Evolutionary conservation across 176 grass and related monocot species (phyloP), one percentile per base, ranked within the genome.

Genomic region (Aegilops tauschii): DNA sequence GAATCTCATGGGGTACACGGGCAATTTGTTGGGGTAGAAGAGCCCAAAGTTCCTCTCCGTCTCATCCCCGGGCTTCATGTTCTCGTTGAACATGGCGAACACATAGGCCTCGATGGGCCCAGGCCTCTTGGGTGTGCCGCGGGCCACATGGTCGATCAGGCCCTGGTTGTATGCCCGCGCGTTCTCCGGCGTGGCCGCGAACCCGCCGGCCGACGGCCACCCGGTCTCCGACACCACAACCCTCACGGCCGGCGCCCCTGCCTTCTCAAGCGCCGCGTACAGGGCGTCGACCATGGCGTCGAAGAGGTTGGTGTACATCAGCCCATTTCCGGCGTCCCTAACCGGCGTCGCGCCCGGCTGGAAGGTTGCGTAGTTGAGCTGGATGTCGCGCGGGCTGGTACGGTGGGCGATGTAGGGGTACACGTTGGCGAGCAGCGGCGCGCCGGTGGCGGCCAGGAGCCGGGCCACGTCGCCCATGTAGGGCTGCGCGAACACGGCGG

Each of bases 81-180:
- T 88, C 89, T 97, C 92, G 40, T 94, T 88, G 88, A 97, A 97
- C 86, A 97, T 91, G 47, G 86, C 76, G 44, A 91, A 97, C 39
- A 97, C 10, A 54, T 91, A 94, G 0, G 88, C 87, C 88, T 97
- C 92, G 7, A 94, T 86, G 7, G 68, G 11, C 5, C 88, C 92
- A 0, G 88, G 73, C 64, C 76, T 91, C 13, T 87, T 40, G 11
- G 95, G 92, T 42, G 95, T 94, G 8, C 92, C 95, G 1, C 52
- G 21, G 0, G 81, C 23, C 52, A 94, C 92, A 54, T 91, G 92
- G 67, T 85, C 78, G 30, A 97, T 68, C 10, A 94, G 37, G 61
- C 94, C 66, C 86, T 97, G 92, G 78, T 97, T 94, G 84, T 97
- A 97, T 0, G 83, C 72, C 50, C 80, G 79, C 0, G 92, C 92